Base-by-base conservation (phyloP, 176 grass and related monocot species). In the Oryza glaberrima region DNA sequence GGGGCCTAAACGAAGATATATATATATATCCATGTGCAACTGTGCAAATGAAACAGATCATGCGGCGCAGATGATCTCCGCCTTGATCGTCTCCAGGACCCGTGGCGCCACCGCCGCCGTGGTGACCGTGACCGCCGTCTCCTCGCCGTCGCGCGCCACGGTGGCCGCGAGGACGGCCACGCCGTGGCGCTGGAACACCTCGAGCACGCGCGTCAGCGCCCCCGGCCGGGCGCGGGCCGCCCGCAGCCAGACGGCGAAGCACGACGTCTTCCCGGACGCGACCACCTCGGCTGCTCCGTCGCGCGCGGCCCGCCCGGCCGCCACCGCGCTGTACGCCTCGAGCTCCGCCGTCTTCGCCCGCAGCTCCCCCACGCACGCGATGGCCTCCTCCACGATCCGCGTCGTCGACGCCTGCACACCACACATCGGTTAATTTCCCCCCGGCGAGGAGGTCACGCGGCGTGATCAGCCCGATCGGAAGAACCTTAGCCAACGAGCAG, bases 371-470 rank as follows among this genome's bases (percentile, higher is more conserved):
- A 93, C 84, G 79, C 85, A 79, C 25, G 75, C 64, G 72, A 83
- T 68, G 35, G 86, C 84, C 60, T 88, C 86, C 44, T 86, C 86
- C 19, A 93, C 3, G 69, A 93, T 73, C 74, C 66, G 76, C 28
- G 70, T 38, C 79, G 6, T 83, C 0, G 19, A 71, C 22, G 82
- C 70, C 88, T 93, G 72, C 79, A 61, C 56, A n/a, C 11, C 7
- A 14, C 40, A 44, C 43, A 44, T 11, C 7, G 10, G 43, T 0
- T 32, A 32, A 32, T 32, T 56, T 70, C 9, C 19, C 0, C 10
- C 45, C 3, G 45, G 0, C 19, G 16, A 15, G 1, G 35, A 13
- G 68, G 4, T 3, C 11, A 35, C 17, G 46, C 3, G 30, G 38
- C 28, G 3, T 80, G 77, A 2, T 80, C 77, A 86, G 58, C 38